Percentiles rank a stretch among this genome's conserved stretches.
These are phyloP conservation scores for Coemansia sp. DNA, from an alignment of 192 early-diverging fungal genomes.

Conservation along the genomic window DNA sequence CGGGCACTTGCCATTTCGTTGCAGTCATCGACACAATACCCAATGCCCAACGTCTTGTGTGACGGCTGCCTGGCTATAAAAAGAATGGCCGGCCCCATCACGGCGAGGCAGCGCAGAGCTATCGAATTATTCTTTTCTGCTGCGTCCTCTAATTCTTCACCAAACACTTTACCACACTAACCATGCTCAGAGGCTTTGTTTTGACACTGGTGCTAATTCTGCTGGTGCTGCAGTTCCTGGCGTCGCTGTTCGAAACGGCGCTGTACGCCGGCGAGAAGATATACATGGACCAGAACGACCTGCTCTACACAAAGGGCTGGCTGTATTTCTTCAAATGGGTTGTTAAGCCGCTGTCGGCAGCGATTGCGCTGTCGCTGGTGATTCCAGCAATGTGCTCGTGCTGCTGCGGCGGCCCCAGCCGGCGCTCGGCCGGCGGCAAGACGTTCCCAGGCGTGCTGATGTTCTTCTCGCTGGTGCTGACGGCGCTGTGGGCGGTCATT, in stretches of 20 bases:
- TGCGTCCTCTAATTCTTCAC: neutral
- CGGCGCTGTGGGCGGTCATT: conserved; percentile 49
- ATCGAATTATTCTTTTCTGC: neutral
- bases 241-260: conserved; percentile 46
- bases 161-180: neutral
- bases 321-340: conserved; percentile 56
- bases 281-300: conserved; percentile 41
- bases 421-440: conserved; percentile 22
- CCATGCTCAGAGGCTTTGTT: conserved; percentile 31
- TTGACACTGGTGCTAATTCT: conserved; percentile 29
- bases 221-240: conserved; percentile 33
- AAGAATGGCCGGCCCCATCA: neutral
- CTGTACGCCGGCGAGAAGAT: conserved; percentile 49
- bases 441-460: conserved; percentile 25
- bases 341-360: conserved; percentile 46
- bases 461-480: conserved; percentile 40
- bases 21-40: neutral
- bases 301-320: conserved; percentile 49
- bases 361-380: conserved; percentile 31
- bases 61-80: neutral
- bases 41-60: neutral
- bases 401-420: conserved; percentile 37
- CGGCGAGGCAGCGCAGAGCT: neutral
- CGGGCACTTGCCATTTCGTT: neutral
- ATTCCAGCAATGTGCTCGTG: conserved; percentile 45